Percentiles rank a stretch among this genome's conserved stretches.
These are phyloP conservation scores for Zymoseptoria passerinii DNA, from an alignment of 2,329 filamentous ascomycete genomes.

Conservation along the genomic window DNA sequence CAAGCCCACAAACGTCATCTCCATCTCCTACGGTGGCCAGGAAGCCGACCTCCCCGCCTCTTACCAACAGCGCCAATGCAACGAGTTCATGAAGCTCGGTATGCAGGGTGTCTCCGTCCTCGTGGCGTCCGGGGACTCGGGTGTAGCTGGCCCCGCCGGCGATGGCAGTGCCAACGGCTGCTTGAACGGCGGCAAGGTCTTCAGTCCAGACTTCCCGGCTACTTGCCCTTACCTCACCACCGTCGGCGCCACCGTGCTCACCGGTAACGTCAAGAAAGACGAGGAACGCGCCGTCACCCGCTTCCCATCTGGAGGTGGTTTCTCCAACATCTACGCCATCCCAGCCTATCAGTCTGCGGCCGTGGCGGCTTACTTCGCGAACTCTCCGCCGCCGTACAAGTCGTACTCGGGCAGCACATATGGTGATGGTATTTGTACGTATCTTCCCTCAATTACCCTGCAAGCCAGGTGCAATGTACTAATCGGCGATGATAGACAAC, in stretches of 20 bases:
- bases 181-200: slow-evolving; percentile 32
- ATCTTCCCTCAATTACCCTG: neutral
- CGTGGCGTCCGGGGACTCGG: slow-evolving; percentile 42
- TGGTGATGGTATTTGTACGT: slow-evolving; percentile 32
- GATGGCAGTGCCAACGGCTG: slow-evolving; percentile 29
- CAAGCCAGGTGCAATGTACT: neutral
- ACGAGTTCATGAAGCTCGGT: slow-evolving; percentile 42
- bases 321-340: slow-evolving; percentile 30
- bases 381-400: slow-evolving; percentile 21
- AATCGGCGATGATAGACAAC: slow-evolving; percentile 13
- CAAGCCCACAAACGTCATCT: slow-evolving; percentile 50
- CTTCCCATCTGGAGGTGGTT: slow-evolving; percentile 37
- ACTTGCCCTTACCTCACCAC: slow-evolving; percentile 32
- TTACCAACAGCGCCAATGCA: slow-evolving; percentile 45
- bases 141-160: slow-evolving; percentile 28
- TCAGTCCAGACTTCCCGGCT: slow-evolving; percentile 36
- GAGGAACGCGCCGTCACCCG: slow-evolving; percentile 35
- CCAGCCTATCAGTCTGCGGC: slow-evolving; percentile 32
- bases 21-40: slow-evolving; percentile 51
- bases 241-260: slow-evolving; percentile 36
- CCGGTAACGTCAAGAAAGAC: slow-evolving; percentile 24
- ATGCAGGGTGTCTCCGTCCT: slow-evolving; percentile 43
- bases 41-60: slow-evolving; percentile 46
- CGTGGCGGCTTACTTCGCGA: slow-evolving; percentile 31
- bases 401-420: slow-evolving; percentile 43